Percentiles rank a stretch among this genome's conserved stretches.
Conservation (phyloP, 139 green algal species). For the Zygnema cylindricum region DNA sequence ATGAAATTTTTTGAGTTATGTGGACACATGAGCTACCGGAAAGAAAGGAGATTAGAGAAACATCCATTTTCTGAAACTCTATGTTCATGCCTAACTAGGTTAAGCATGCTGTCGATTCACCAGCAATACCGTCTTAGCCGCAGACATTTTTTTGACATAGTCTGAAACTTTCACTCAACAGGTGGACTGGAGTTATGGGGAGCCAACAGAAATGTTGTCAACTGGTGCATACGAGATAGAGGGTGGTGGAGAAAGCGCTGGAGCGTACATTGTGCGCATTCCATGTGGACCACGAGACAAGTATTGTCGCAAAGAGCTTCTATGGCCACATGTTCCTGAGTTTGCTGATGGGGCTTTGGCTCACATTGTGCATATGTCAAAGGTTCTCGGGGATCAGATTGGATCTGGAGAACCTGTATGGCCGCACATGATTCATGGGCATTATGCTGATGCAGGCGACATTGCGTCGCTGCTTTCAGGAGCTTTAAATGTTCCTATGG, state of each 20-base stretch:
- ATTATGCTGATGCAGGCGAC: constrained; percentile 86
- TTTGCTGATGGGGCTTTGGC: constrained; percentile 77
- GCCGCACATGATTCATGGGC: constrained; percentile 73
- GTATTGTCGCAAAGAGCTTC: constrained; percentile 77
- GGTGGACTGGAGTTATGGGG: constrained; percentile 78
- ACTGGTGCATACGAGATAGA: not conserved
- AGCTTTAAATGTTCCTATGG: constrained; percentile 87
- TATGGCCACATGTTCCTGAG: constrained; percentile 92
- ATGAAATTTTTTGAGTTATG: no score
- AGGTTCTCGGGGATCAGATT: constrained; percentile 37
- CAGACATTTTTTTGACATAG: no score
- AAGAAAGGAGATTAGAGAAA: no score
- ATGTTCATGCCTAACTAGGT: no score
- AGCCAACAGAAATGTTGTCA: constrained; percentile 79
- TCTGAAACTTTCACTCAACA: no score
- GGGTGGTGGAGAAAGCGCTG: constrained; percentile 67
- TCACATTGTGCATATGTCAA: constrained; percentile 29
- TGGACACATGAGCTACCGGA: no score
- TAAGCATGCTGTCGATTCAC: no score
- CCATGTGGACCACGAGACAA: constrained; percentile 73
- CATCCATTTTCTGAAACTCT: no score
- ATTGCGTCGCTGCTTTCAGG: constrained; percentile 67
- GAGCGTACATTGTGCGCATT: constrained; percentile 90
- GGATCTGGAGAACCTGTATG: constrained; percentile 40
- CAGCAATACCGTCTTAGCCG: no score